Percentiles rank a stretch among this genome's conserved stretches.
Evolutionary conservation across 176 grass and related monocot species (phyloP).

Genomic region (barley (Hordeum vulgare)): MorexV3_pseudomolecules_assembly NC_058522.1:533903225-533903724

Average conservation of each 20-base stretch:
- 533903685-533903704: not conserved
- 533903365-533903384: not conserved
- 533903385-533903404: conserved; percentile 38
- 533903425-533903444: conserved; percentile 71
- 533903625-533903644: conserved; percentile 61
- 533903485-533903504: conserved; percentile 52
- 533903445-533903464: conserved; percentile 65
- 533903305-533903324: not conserved
- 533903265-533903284: too few species aligned
- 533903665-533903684: not conserved
- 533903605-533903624: conserved; percentile 80
- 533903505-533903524: conserved; percentile 79
- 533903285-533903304: too few species aligned
- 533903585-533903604: conserved; percentile 84
- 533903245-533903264: too few species aligned
- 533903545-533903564: conserved; percentile 79
- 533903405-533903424: conserved; percentile 86
- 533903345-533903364: not conserved
- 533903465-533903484: conserved; percentile 35
- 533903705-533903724: not conserved
- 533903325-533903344: not conserved
- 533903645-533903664: conserved; percentile 13
- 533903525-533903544: conserved; percentile 85
- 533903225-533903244: too few species aligned
- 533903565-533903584: conserved; percentile 72